Base-by-base conservation (phyloP, 768 basidiomycete species). In the Rubroboletus satanas region DNA sequence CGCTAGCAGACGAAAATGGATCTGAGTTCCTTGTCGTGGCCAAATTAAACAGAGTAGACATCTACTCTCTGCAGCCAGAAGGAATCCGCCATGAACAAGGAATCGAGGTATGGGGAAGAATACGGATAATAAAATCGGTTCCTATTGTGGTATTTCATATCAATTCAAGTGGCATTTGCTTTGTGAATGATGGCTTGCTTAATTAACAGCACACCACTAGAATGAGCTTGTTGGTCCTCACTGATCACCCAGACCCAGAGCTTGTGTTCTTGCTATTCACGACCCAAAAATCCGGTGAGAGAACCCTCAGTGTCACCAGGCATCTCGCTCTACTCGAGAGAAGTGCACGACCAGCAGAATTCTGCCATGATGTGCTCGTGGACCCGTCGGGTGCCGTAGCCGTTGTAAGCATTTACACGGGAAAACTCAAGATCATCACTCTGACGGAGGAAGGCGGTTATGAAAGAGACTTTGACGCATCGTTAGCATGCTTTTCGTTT, bases 241-340 rank as follows among this genome's bases (percentile, higher is more conserved):
- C 87, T 0, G 88, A 88, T 55, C 88, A 90, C 61, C 89, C 90
- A 1, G 82, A 88, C 33, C 87, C 90, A 9, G 83, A 84, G 56
- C 75, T 92, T 12, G 68, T 91, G 35, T 75, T 90, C 58, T 73
- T 93, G 38, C 66, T 73, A 4, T 87, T 84, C 63, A 67, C 68
- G 3, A 73, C 76, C 36, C 66, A 74, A 33, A 63, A 69, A 12
- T 64, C 55, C 39, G 73, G 72, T 18, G 66, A 66, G 32, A 58
- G 48, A 26, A 50, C 53, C 8, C 69, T 89, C 15, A 66, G 60
- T 3, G 63, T 70, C 12, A 77, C 72, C 18, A 78, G 79, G 46
- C 72, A 75, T 33, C 63, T 87, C 6, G 71, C 80, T 17, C 71
- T 93, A 28, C 74, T 75, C 52, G 85, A 90, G 47, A 78, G 77